These are phyloP conservation scores for Annulohypoxylon moriforme DNA, from an alignment of 495 filamentous ascomycete genomes.

Conservation along the genomic window DNA sequence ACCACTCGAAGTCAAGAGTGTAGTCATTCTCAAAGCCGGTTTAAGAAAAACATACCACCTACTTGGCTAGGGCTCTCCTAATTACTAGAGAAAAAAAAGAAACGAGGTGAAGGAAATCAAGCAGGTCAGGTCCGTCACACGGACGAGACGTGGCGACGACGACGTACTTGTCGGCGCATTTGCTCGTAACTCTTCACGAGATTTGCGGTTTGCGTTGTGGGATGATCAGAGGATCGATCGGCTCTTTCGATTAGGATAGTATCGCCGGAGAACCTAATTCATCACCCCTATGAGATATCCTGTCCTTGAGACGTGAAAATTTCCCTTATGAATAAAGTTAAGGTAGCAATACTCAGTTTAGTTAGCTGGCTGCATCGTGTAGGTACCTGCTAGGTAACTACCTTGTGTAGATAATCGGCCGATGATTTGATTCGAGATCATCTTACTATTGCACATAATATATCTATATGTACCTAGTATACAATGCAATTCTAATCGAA, in stretches of 20 bases:
- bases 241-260: slow-evolving; percentile 28
- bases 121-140: slow-evolving; percentile 1
- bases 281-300: slow-evolving; percentile 4
- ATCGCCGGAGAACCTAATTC: slow-evolving; percentile 24
- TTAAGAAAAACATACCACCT: slow-evolving; percentile 9
- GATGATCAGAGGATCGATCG: slow-evolving; percentile 8
- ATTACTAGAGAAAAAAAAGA: not conserved
- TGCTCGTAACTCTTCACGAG: slow-evolving; percentile 18
- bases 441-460: slow-evolving; percentile 28
- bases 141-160: not conserved
- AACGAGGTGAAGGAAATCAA: not conserved
- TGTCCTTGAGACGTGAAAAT: not conserved
- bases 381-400: too few species aligned
- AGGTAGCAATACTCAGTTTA: not conserved
- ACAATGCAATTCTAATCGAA: slow-evolving; percentile 29
- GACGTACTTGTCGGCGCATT: slow-evolving; percentile 9
- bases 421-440: not conserved
- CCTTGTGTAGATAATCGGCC: not conserved
- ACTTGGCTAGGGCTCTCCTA: slow-evolving; percentile 17
- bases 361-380: not conserved
- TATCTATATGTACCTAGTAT: slow-evolving; percentile 24
- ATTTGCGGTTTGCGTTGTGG: slow-evolving; percentile 12
- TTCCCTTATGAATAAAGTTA: not conserved
- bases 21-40: slow-evolving; percentile 21
- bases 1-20: slow-evolving; percentile 25